Percentiles rank a stretch among this genome's conserved stretches.
These are phyloP conservation scores for Medicago ruthenica DNA, from an alignment of 306 rosid species.

Conservation along the genomic window DNA sequence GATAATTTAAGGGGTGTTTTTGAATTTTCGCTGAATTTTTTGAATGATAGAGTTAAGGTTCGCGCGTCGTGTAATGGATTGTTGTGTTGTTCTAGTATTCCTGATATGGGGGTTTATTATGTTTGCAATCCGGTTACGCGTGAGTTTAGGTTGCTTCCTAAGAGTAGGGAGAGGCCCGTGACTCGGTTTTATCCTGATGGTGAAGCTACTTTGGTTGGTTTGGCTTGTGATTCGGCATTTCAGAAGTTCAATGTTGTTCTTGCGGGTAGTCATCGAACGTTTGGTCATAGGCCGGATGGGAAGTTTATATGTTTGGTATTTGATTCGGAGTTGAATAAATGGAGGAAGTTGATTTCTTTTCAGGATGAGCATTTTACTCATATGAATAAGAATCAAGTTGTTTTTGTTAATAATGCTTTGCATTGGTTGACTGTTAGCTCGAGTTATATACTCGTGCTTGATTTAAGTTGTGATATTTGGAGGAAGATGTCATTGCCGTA, in stretches of 20 bases:
- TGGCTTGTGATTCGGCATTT: conserved; percentile 58
- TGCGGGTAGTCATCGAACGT: conserved; percentile 69
- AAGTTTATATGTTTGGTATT: conserved; percentile 75
- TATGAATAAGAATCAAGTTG: conserved; percentile 87
- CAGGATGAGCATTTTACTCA: conserved; percentile 81
- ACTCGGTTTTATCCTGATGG: conserved; percentile 82
- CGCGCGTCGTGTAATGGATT: conserved; percentile 87
- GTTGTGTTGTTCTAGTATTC: conserved; percentile 86
- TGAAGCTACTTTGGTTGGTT: conserved; percentile 79
- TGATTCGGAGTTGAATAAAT: conserved; percentile 76
- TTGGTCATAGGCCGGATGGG: conserved; percentile 84
- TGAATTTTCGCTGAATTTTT: conserved; percentile 66
- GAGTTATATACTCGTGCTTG: conserved; percentile 67
- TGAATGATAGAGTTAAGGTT: conserved; percentile 78
- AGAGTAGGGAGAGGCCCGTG: conserved; percentile 80
- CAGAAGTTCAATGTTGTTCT: conserved; percentile 73
- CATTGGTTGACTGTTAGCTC: conserved; percentile 80
- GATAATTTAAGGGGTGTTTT: conserved; percentile 75
- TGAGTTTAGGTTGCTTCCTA: conserved; percentile 76
- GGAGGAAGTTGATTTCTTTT: conserved; percentile 75
- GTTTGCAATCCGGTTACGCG: conserved; percentile 86
- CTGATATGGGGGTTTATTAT: conserved; percentile 80
- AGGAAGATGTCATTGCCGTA: conserved; percentile 70
- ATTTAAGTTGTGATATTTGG: conserved; percentile 73
- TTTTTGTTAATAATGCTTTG: conserved; percentile 63